Conservation (phyloP, 2,329 filamentous ascomycete genomes). For the Teratosphaeria epicoccoides region DNA sequence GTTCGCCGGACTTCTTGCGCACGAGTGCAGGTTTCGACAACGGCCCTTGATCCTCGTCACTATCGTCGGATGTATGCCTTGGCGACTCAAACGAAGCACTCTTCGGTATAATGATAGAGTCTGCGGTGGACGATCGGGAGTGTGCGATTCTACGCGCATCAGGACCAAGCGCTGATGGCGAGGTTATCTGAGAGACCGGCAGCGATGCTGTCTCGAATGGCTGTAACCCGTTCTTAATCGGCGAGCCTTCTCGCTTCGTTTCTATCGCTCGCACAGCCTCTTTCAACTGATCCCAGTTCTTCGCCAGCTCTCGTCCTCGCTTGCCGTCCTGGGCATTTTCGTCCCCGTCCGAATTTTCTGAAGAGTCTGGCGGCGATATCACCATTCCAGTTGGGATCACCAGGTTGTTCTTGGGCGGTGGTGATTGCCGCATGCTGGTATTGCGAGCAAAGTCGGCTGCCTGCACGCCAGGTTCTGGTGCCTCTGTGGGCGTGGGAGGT, state of each 20-base stretch:
- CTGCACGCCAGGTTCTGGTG: conserved; percentile 7
- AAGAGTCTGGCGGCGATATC: conserved; percentile 84
- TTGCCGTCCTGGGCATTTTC: conserved; percentile 20
- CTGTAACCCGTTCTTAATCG: conserved; percentile 28
- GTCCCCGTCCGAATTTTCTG: conserved; percentile 71
- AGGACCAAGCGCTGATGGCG: conserved; percentile 35
- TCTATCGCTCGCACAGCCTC: conserved; percentile 74
- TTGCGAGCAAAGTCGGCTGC: conserved; percentile 29
- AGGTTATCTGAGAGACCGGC: conserved; percentile 24
- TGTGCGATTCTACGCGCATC: conserved; percentile 52
- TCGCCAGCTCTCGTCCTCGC: conserved; percentile 32
- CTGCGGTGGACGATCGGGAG: conserved; percentile 50
- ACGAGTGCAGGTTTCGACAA: conserved; percentile 73
- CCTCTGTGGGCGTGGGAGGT: conserved; percentile 22
- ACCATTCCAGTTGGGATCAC: conserved; percentile 74
- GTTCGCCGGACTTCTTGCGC: conserved; percentile 94
- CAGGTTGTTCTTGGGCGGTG: conserved; percentile 66
- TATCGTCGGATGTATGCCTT: conserved; percentile 37
- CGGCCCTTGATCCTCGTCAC: conserved; percentile 39
- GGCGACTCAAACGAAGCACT: conserved; percentile 33
- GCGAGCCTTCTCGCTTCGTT: conserved; percentile 50
- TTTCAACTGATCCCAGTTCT: conserved; percentile 56
- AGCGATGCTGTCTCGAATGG: conserved; percentile 20
- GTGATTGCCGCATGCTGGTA: conserved; percentile 67
- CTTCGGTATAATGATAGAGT: conserved; percentile 38